Base-by-base conservation (phyloP, 768 basidiomycete genomes). In the Filobasidium wieringae region DNA sequence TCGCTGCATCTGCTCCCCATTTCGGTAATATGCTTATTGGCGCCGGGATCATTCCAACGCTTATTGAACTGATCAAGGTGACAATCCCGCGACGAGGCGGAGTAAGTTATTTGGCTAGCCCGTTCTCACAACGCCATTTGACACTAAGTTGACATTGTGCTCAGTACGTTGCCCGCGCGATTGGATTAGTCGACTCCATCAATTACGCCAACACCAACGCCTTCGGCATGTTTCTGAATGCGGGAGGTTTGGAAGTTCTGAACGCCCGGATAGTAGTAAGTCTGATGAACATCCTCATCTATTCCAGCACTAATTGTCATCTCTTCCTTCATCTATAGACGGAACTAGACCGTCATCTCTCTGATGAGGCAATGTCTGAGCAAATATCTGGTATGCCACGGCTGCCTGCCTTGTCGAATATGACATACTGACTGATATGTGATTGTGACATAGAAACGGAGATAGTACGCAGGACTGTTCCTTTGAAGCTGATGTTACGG, bases 21-120 rank as follows among this genome's bases (percentile, higher is more conserved):
- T 88, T 89, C 31, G 88, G 86, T 8, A 88, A 86, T 65, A 88
- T 95, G 89, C 82, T 97, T 41, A 87, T 97, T 55, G 86, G 89
- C 24, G 93, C 95, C 30, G 95, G 95, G 3, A 76, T 95, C 43
- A 81, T 99, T 51, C 88, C 88, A 1, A 76, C 93, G 14, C 78
- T 99, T 27, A 85, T 96, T 53, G 89, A 95, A 67, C 78, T 93
- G 37, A 83, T 93, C 64, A 86, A 90, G 73, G 88, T 85, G 71
- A 80, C 80, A 61, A 76, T 82, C 29, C 79, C 84, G 1, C 79
- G 79, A 50, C 80, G 88, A 34, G 78, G 88, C 54, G 78, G 81
- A 6, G 83, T 74, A 47, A 64, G 72, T 61, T 19, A 32, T 24
- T 41, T 27, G 26, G 29, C 24, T 33, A 36, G 0, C 19, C 15